phyloP scores from a whole-genome alignment of 2,329 filamentous ascomycete genomes.

The Ambrosiella cleistominuta region DNA sequence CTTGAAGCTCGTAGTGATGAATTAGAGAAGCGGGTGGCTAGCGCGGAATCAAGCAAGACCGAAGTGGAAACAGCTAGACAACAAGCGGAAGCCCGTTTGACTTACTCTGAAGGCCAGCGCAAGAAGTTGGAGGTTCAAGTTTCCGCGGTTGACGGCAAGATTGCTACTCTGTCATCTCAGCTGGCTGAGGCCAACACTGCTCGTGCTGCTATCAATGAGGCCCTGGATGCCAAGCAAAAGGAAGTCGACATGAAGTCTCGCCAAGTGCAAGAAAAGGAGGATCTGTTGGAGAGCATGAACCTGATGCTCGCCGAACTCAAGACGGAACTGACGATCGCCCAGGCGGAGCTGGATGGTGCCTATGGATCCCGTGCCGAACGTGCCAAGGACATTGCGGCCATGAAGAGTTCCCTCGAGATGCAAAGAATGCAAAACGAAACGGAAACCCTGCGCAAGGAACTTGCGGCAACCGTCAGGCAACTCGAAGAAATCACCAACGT shows the following conservation, averaged over 20 bases:
- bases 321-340: constrained; percentile 42
- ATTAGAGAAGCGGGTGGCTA: constrained; percentile 9
- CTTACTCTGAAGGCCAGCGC: constrained; percentile 8
- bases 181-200: constrained; percentile 20
- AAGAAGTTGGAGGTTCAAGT: constrained; percentile 15
- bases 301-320: constrained; percentile 39
- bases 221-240: constrained; percentile 24
- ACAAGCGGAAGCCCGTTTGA: constrained; percentile 9
- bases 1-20: constrained; percentile 21
- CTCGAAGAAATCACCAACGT: constrained; percentile 36
- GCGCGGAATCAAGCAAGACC: constrained; percentile 10
- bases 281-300: constrained; percentile 33
- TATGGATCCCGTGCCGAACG: constrained; percentile 42
- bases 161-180: constrained; percentile 23
- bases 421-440: constrained; percentile 30
- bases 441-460: constrained; percentile 32
- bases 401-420: constrained; percentile 31
- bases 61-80: constrained; percentile 14
- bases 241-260: constrained; percentile 22
- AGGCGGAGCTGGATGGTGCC: constrained; percentile 43
- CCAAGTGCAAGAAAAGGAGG: constrained; percentile 30
- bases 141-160: constrained; percentile 17
- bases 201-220: constrained; percentile 23
- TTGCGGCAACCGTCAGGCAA: constrained; percentile 32
- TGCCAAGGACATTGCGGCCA: constrained; percentile 37